Evolutionary conservation across 306 rosid genomes (phyloP), one percentile per base, ranked within the genome.

Genomic region (Abrus pulchellus): DNA sequence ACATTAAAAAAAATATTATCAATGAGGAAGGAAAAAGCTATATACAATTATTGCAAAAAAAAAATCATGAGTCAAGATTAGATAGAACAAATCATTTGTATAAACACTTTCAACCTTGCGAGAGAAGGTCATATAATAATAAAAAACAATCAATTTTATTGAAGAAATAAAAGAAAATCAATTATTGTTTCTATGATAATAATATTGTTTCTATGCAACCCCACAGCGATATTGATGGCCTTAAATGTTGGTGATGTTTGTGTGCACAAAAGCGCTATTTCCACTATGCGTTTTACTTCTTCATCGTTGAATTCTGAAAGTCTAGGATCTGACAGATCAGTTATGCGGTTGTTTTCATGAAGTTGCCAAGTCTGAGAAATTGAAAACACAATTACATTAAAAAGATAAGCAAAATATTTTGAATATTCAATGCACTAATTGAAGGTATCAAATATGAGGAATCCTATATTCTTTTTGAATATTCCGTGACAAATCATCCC

Each of bases 191-290:
- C n/a, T n/a, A n/a, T n/a, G n/a, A n/a, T n/a, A n/a, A n/a, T n/a
- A n/a, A n/a, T n/a, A n/a, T n/a, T n/a, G n/a, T n/a, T n/a, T n/a
- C n/a, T n/a, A n/a, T 61, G 92, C 92, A 74, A 92, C 90, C 20
- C 87, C 94, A 2, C 88, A n/a, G 89, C 1, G 95, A 90, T 95
- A 92, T 92, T 1, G 91, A 59, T 38, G 95, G 97, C 33, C 91
- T 83, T 63, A 75, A 80, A 10, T n/a, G 41, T 12, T 33, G 95
- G 93, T 11, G 92, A 82, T 78, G 93, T 70, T 53, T 92, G 95
- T 45, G 93, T 90, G 86, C 95, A 92, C 75, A 84, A 41, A 55
- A 89, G 87, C 10, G 90, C 85, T 78, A 92, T 67, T 52, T 86
- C 88, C 4, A 83, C 88, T 7, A 90, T 34, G 32, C 92, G 75